These are phyloP conservation scores for Suillus ampliporus DNA, from an alignment of 768 basidiomycete species.

Conservation along the genomic window DNA sequence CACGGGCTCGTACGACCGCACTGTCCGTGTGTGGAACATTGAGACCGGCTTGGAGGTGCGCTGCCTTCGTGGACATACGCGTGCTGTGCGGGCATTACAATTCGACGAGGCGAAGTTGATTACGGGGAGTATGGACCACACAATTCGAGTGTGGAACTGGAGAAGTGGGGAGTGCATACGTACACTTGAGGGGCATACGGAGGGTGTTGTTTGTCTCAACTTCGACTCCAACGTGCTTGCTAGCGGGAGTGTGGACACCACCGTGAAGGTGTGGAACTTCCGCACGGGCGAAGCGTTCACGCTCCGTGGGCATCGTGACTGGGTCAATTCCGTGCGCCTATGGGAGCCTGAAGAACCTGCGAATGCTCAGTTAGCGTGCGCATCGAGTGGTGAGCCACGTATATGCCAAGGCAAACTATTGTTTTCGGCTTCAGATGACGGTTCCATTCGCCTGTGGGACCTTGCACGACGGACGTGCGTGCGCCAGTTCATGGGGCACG, in stretches of 20 bases:
- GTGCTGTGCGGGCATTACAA: conserved; percentile 91
- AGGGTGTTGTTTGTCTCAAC: conserved; percentile 88
- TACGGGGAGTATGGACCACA: conserved; percentile 95
- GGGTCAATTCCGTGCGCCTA: conserved; percentile 94
- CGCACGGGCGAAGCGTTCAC: conserved; percentile 91
- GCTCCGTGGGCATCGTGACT: conserved; percentile 89
- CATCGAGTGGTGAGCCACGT: conserved; percentile 43
- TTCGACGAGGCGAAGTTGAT: conserved; percentile 96
- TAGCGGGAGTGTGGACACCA: conserved; percentile 92
- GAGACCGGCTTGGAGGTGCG: conserved; percentile 87
- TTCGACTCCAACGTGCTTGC: conserved; percentile 93
- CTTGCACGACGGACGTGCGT: conserved; percentile 80
- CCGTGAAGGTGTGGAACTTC: conserved; percentile 95
- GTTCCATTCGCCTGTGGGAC: conserved; percentile 94
- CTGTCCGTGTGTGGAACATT: conserved; percentile 94
- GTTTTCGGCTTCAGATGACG: conserved; percentile 96
- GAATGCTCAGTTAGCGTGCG: conserved; percentile 23
- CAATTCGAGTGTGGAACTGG: conserved; percentile 97
- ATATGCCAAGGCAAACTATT: conserved; percentile 92
- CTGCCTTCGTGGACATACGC: conserved; percentile 86
- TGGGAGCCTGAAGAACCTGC: conserved; percentile 66
- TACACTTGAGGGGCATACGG: conserved; percentile 88
- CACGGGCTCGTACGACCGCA: conserved; percentile 97
- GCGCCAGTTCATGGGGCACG: conserved; percentile 85
- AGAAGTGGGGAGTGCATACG: conserved; percentile 85